These are phyloP conservation scores for Liquidambar formosana DNA, from an alignment of 164 flowering plant species.

Conservation along the genomic window DNA sequence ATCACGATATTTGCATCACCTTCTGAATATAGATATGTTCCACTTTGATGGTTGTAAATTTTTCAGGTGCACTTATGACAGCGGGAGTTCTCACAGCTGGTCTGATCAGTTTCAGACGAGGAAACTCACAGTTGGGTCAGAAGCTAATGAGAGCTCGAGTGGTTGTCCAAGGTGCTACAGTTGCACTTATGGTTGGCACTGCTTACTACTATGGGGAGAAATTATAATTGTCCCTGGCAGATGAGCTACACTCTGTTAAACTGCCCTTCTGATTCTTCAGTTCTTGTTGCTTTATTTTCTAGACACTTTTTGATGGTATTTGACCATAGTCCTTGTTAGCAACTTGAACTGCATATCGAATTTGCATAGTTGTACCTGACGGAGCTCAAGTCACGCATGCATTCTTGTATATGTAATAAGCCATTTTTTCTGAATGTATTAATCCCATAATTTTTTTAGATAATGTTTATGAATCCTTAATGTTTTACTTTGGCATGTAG, in stretches of 20 bases:
- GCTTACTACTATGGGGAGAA: conserved; percentile 68
- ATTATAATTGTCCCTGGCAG: conserved; percentile 5
- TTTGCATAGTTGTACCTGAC: not conserved
- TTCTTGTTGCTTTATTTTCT: not conserved
- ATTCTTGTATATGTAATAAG: not conserved
- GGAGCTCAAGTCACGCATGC: not conserved
- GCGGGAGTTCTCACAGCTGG: conserved; percentile 97
- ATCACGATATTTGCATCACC: no score
- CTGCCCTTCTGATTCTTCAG: not conserved
- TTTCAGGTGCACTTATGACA: conserved; percentile 80
- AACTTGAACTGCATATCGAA: not conserved
- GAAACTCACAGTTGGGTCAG: conserved; percentile 90
- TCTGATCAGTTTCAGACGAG: conserved; percentile 81
- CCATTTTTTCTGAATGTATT: not conserved
- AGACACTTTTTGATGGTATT: not conserved
- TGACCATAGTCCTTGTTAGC: not conserved
- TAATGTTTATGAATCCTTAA: no score
- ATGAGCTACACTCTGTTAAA: not conserved
- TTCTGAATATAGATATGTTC: no score
- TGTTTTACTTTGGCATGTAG: not conserved
- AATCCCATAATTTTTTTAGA: not conserved
- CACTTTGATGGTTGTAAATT: conserved; percentile 16
- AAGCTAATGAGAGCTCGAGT: conserved; percentile 92
- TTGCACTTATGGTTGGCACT: conserved; percentile 89
- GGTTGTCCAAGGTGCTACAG: conserved; percentile 89